Percentiles rank a stretch among this genome's conserved stretches.
phyloP scores from a whole-genome alignment of 2,329 filamentous ascomycete genomes.

The Cryphonectria japonica region DNA sequence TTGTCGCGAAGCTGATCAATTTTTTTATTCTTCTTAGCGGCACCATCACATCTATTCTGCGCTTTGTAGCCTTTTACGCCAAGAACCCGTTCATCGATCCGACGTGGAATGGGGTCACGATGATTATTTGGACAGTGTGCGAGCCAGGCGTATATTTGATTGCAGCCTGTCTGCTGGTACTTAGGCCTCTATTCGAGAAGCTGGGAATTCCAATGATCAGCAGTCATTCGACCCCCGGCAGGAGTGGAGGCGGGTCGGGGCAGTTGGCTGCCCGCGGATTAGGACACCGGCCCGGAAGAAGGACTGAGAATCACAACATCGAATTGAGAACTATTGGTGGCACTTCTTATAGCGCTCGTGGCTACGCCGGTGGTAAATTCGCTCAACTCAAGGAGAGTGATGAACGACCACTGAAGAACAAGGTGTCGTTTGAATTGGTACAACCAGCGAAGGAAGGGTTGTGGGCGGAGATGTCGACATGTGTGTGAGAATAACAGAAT shows the following conservation, averaged over 20 bases:
- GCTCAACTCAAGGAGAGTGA: not conserved
- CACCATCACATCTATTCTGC: constrained; percentile 37
- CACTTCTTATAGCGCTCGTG: not conserved
- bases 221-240: not conserved
- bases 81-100: constrained; percentile 32
- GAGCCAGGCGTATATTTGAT: constrained; percentile 37
- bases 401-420: not conserved
- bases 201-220: not conserved
- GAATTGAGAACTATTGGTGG: not conserved
- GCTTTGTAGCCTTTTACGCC: constrained; percentile 34
- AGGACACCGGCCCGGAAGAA: not conserved
- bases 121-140: constrained; percentile 34
- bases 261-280: not conserved
- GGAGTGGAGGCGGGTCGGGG: not conserved
- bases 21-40: constrained; percentile 29
- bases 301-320: no score
- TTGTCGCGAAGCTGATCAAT: not conserved
- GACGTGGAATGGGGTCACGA: constrained; percentile 30
- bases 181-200: constrained; percentile 35
- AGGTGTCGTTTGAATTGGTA: not conserved
- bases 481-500: not conserved
- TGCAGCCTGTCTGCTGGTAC: constrained; percentile 35
- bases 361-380: not conserved
- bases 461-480: not conserved
- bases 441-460: not conserved